Percentiles rank a stretch among this genome's conserved stretches.
Conservation (phyloP, 2,329 filamentous ascomycete species). For the Trichoderma aggressivum region DNA sequence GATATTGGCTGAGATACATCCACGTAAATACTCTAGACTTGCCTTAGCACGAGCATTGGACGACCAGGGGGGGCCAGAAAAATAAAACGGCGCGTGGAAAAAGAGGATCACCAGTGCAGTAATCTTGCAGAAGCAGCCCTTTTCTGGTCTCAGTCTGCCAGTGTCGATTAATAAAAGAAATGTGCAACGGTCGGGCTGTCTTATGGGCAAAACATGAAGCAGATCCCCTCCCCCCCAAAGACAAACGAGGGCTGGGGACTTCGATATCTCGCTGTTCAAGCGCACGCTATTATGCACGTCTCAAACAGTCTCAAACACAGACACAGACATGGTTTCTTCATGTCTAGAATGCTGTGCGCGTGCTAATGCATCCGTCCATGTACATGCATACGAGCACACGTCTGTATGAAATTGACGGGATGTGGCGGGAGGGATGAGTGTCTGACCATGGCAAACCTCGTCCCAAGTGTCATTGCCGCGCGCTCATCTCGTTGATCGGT, state of each 20-base stretch:
- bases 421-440: not conserved
- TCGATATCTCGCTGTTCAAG: not conserved
- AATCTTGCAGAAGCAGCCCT: not conserved
- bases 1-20: not conserved
- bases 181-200: not conserved
- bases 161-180: not conserved
- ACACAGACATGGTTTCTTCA: not conserved
- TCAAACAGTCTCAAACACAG: constrained; percentile 7
- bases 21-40: not conserved
- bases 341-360: not conserved
- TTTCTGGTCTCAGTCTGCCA: not conserved
- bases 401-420: not conserved
- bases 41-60: not conserved
- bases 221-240: not conserved
- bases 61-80: not conserved
- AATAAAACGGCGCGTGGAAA: not conserved
- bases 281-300: not conserved
- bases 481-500: not conserved
- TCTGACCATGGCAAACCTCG: not conserved
- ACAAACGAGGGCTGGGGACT: not conserved
- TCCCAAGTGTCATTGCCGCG: not conserved
- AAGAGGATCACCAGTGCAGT: not conserved
- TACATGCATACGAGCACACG: not conserved
- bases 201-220: not conserved
- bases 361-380: not conserved